Percentiles rank a stretch among this genome's conserved stretches.
Evolutionary conservation across 2,329 filamentous ascomycete genomes (phyloP).

Genomic region (Aureobasidium musti): DNA sequence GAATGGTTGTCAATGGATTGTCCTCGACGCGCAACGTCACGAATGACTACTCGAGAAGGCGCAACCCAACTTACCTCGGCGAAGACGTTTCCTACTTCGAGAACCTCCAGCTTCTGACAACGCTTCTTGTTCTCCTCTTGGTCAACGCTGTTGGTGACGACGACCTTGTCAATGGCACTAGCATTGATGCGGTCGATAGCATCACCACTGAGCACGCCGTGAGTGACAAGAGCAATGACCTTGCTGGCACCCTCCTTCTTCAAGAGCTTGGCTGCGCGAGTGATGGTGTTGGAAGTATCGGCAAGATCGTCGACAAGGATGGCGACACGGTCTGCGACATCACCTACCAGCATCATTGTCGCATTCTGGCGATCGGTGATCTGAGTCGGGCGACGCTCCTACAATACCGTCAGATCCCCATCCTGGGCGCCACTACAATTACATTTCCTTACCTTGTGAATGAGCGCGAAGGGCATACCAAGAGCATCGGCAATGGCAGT

Average conservation of each 20-base stretch:
- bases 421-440: not conserved
- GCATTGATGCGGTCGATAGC: slow-evolving; percentile 93
- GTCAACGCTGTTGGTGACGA: slow-evolving; percentile 94
- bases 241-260: slow-evolving; percentile 89
- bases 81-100: slow-evolving; percentile 87
- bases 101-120: slow-evolving; percentile 86
- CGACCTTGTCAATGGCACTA: slow-evolving; percentile 86
- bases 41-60: slow-evolving; percentile 12
- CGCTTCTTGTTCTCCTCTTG: slow-evolving; percentile 75
- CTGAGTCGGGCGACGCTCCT: slow-evolving; percentile 86
- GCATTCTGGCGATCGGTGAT: slow-evolving; percentile 78
- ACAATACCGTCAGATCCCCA: slow-evolving; percentile 32
- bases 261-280: slow-evolving; percentile 90
- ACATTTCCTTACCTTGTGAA: slow-evolving; percentile 76
- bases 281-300: slow-evolving; percentile 97
- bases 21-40: slow-evolving; percentile 28
- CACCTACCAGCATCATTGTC: slow-evolving; percentile 93
- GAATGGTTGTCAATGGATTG: slow-evolving; percentile 12
- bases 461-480: slow-evolving; percentile 93
- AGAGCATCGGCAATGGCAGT: slow-evolving; percentile 92
- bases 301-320: slow-evolving; percentile 94
- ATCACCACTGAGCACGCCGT: slow-evolving; percentile 93
- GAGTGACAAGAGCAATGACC: slow-evolving; percentile 90
- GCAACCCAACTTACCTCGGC: slow-evolving; percentile 65
- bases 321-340: slow-evolving; percentile 76